Evolutionary conservation across 2,329 filamentous ascomycete genomes (phyloP), one percentile per base, ranked within the genome.

Genomic region (Botrytis elliptica): DNA sequence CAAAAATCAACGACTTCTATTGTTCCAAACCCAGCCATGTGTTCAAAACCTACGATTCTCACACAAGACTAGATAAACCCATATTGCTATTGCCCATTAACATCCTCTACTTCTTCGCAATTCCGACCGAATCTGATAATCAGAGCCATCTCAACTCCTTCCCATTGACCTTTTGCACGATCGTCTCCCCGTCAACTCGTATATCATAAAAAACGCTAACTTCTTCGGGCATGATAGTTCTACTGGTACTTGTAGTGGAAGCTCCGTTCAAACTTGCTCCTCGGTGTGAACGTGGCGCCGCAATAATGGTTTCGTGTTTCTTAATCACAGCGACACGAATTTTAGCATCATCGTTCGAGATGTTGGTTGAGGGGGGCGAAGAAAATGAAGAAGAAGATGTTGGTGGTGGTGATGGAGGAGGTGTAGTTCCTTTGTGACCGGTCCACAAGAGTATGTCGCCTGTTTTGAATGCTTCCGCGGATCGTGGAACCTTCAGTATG

Each of bases 141-240:
- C 36, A 62, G 2, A 25, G 36, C 36, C 59, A 25, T 40, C 6
- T 40, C 12, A 62, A 40, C 59, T 65, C 40, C 40, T 65, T 46
- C 18, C 40, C 62, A 44, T 65, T 65, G 16, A 65, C 62, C 16
- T 12, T 65, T 44, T 65, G 25, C 1, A 65, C 16, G 2, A 33
- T 29, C 3, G n/a, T 33, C 18, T 12, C 40, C 42, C 29, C n/a
- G 3, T 46, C 40, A 10, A 42, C 16, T 65, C 10, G 62, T 44
- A 65, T 22, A 46, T 65, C 40, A 33, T 65, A 65, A 46, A 65
- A 33, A 6, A 65, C 62, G n/a, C 40, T 33, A 44, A 65, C 62
- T 10, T 65, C 62, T 29, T 44, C n/a, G 12, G 40, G n/a, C 3
- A 9, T 18, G 4, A 65, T 65, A 29, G 9, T 65, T 33, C 62